These are phyloP conservation scores for Aureobasidium namibiae DNA, from an alignment of 2,329 filamentous ascomycete species.

Conservation along the genomic window DNA sequence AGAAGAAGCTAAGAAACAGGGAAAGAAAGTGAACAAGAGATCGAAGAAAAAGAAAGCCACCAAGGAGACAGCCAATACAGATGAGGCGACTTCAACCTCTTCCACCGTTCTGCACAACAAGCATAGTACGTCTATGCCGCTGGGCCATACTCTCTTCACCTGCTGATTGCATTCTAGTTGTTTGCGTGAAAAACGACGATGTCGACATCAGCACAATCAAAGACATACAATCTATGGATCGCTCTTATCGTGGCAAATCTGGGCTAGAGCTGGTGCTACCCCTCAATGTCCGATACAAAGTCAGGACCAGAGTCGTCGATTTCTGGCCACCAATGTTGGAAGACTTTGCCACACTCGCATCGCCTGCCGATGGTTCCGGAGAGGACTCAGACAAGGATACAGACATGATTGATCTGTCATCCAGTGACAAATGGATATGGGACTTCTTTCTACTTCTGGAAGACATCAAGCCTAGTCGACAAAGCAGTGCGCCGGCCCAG, in stretches of 20 bases:
- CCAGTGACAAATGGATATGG: slow-evolving; percentile 62
- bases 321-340: slow-evolving; percentile 63
- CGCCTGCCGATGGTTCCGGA: not conserved
- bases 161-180: slow-evolving; percentile 30
- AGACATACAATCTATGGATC: slow-evolving; percentile 36
- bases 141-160: too few relatives aligned
- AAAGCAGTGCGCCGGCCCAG: slow-evolving; percentile 34
- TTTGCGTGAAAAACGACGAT: slow-evolving; percentile 35
- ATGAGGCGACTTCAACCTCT: not conserved
- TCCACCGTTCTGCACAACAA: not conserved
- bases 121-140: not conserved
- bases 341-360: slow-evolving; percentile 52
- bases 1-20: slow-evolving; percentile 20
- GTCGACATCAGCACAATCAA: slow-evolving; percentile 32
- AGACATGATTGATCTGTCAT: slow-evolving; percentile 23
- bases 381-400: slow-evolving; percentile 21
- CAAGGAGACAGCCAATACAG: slow-evolving; percentile 25
- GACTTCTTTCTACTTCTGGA: slow-evolving; percentile 72
- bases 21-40: slow-evolving; percentile 23
- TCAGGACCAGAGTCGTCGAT: slow-evolving; percentile 69
- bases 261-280: slow-evolving; percentile 44
- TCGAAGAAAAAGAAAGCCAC: slow-evolving; percentile 20
- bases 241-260: not conserved
- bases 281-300: slow-evolving; percentile 61
- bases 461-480: slow-evolving; percentile 43